Percentiles rank a stretch among this genome's conserved stretches.
Evolutionary conservation across 2,329 filamentous ascomycete species (phyloP).

Genomic region (Calycina herbarum): DNA sequence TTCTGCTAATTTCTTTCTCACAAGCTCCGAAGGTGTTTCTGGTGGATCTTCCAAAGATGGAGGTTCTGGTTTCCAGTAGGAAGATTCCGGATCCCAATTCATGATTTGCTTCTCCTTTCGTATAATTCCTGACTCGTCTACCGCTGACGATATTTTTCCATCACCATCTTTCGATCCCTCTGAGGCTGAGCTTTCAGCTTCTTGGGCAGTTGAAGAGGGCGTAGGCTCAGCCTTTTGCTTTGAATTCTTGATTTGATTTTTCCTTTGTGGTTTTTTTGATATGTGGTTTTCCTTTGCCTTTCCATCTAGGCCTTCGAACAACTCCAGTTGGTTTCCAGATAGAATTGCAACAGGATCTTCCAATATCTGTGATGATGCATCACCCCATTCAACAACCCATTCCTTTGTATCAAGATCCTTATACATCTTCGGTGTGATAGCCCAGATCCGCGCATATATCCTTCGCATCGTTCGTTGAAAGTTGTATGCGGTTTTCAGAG

Average conservation of each 20-base stretch:
- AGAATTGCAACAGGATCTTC: not conserved
- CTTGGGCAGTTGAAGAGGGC: not conserved
- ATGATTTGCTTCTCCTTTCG: no score
- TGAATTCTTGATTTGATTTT: not conserved
- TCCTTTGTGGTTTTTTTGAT: no score
- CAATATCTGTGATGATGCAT: not conserved
- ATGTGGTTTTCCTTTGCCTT: not conserved
- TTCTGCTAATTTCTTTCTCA: not conserved
- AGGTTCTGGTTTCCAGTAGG: not conserved
- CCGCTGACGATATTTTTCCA: no score
- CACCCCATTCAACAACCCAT: slow-evolving; percentile 49
- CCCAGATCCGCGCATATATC: slow-evolving; percentile 49
- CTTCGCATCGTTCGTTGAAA: slow-evolving; percentile 45
- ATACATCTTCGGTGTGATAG: slow-evolving; percentile 45
- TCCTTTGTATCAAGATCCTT: slow-evolving; percentile 34
- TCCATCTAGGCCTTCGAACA: not conserved
- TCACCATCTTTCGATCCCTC: no score
- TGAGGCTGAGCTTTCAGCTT: not conserved
- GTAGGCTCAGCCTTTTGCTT: not conserved
- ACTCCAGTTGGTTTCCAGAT: not conserved
- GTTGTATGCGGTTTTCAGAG: slow-evolving; percentile 2
- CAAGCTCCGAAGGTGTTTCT: not conserved
- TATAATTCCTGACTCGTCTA: no score
- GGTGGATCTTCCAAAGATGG: not conserved
- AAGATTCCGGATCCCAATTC: not conserved